Base-by-base conservation (phyloP, 768 basidiomycete genomes). In the Grammothele lineata region DNA sequence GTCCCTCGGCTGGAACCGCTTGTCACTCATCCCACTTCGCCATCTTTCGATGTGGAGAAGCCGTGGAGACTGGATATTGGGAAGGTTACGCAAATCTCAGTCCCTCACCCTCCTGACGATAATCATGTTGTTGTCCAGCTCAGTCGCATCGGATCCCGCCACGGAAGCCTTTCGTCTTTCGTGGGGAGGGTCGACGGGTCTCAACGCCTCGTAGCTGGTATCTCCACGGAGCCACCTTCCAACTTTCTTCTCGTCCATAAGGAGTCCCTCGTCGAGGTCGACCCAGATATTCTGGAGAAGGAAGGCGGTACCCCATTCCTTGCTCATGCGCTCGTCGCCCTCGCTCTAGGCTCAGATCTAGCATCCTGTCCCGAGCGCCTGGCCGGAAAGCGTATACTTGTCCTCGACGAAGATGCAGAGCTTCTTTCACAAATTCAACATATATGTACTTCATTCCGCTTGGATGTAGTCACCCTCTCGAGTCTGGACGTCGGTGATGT, bases 51-150 rank as follows among this genome's bases (percentile, higher is more conserved):
- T n/a, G 17, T 43, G 1, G 43, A 37, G 17, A 22, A 27, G 22
- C 56, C 50, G 22, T 57, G 56, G 56, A 30, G 45, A 38, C n/a
- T 37, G 10, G 50, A 47, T 11, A 40, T 26, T 26, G 32, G 18
- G 12, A 22, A 42, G 23, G 22, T 54, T 27, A n/a, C 17, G 21
- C 45, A 47, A 12, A 39, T n/a, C 8, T 39, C 11, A 10, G 11
- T 12, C 5, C 12, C 21, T 11, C 37, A 10, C 10, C 22, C 37
- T 11, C 11, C 22, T 2, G 14, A 19, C 4, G 46, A n/a, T n/a
- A n/a, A 35, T 17, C 42, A 44, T 25, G 36, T 44, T 15, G 26
- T 32, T 5, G 47, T 53, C 17, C 27, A 24, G 5, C 47, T 53
- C 22, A 12, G 1, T 8, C 10, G 36, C 12, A 10, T 40, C 7